Conservation (phyloP, 768 basidiomycete species). For the Suillus cothurnatus region DNA sequence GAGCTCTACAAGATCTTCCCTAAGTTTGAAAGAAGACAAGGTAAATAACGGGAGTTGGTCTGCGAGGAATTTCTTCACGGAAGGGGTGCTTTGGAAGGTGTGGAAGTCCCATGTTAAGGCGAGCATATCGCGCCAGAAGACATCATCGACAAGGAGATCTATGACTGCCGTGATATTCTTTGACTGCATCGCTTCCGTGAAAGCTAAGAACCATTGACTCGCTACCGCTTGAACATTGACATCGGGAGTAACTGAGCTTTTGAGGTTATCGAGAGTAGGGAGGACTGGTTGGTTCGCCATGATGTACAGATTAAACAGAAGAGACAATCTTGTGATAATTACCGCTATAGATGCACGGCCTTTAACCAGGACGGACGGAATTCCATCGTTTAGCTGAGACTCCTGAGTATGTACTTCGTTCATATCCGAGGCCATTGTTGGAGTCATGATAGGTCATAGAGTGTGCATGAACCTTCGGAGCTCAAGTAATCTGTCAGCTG, state of each 20-base stretch:
- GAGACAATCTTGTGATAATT: background rate
- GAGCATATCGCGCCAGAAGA: slow-evolving; percentile 63
- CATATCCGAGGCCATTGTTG: too few species aligned
- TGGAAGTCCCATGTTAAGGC: slow-evolving; percentile 66
- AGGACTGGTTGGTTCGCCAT: slow-evolving; percentile 11
- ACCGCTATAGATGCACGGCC: background rate
- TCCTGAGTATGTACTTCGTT: background rate
- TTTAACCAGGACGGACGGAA: background rate
- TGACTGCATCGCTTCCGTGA: slow-evolving; percentile 35
- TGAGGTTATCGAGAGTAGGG: slow-evolving; percentile 27
- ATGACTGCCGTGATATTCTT: slow-evolving; percentile 39
- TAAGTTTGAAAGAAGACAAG: slow-evolving; percentile 28
- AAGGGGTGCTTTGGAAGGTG: slow-evolving; percentile 47
- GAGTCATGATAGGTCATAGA: too few species aligned
- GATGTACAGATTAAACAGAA: background rate
- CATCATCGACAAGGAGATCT: slow-evolving; percentile 33
- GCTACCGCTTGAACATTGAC: slow-evolving; percentile 40
- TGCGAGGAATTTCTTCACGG: slow-evolving; percentile 46
- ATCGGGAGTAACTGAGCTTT: slow-evolving; percentile 28
- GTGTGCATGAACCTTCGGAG: too few species aligned
- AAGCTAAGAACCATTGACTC: slow-evolving; percentile 43
- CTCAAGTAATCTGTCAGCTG: too few species aligned
- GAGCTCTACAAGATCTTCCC: slow-evolving; percentile 20
- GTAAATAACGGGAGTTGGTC: slow-evolving; percentile 41
- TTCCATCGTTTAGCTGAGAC: background rate